These are phyloP conservation scores for Middelhovenomyces tepae DNA, from an alignment of 805 yeast species.

Conservation along the genomic window DNA sequence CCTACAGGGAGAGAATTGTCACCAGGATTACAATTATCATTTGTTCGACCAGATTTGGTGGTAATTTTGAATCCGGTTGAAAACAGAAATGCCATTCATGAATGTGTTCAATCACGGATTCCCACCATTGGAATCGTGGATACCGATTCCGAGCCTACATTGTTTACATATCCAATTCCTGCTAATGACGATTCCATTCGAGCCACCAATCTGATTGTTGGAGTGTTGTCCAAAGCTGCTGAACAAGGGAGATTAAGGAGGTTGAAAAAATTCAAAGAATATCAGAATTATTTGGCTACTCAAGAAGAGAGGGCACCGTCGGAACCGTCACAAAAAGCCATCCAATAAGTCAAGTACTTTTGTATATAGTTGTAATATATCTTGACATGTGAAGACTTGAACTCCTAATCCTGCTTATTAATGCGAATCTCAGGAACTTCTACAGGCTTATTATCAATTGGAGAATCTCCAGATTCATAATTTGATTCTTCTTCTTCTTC, in stretches of 20 bases:
- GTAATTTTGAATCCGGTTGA: conserved; percentile 83
- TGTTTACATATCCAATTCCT: conserved; percentile 90
- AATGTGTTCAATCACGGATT: conserved; percentile 71
- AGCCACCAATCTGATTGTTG: conserved; percentile 68
- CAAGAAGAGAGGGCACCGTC: too few species aligned
- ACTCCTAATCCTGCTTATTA: too few species aligned
- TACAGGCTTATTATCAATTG: too few species aligned
- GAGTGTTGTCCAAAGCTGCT: conserved; percentile 80
- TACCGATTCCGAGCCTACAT: conserved; percentile 84
- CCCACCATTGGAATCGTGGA: conserved; percentile 94
- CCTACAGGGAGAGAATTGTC: conserved; percentile 54
- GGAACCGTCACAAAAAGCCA: too few species aligned
- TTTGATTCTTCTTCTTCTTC: conserved; percentile 28
- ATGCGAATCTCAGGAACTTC: too few species aligned
- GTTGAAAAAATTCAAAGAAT: conserved; percentile 29
- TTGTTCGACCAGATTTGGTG: conserved; percentile 82
- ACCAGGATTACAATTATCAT: conserved; percentile 36
- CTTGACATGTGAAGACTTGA: too few species aligned
- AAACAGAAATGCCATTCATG: conserved; percentile 68
- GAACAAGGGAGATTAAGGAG: conserved; percentile 63
- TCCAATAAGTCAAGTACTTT: too few species aligned
- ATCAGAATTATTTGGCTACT: too few species aligned
- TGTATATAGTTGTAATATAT: too few species aligned
- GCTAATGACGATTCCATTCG: conserved; percentile 90
- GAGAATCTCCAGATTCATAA: too few species aligned